These are phyloP conservation scores for Candida stauntonica DNA, from an alignment of 805 yeast genomes.

Conservation along the genomic window DNA sequence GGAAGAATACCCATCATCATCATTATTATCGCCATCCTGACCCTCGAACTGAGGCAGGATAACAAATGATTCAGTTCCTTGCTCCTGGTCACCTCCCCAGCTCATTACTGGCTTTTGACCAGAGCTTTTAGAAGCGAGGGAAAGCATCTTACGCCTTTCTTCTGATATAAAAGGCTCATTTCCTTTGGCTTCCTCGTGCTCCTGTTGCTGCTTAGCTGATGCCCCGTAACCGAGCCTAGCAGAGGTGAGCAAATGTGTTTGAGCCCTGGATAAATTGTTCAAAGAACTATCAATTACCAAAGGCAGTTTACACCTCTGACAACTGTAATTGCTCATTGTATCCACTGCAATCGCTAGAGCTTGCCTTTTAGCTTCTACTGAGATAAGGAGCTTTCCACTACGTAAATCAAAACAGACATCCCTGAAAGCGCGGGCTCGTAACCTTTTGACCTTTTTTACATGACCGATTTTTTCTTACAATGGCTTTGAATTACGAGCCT, in stretches of 20 bases:
- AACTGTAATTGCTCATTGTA: slow-evolving; percentile 26
- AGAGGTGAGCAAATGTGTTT: slow-evolving; percentile 46
- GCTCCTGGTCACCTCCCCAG: slow-evolving; percentile 10
- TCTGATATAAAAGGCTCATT: slow-evolving; percentile 26
- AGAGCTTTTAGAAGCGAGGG: too few relatives aligned
- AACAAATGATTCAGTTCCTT: slow-evolving; percentile 25
- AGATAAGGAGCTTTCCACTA: too few relatives aligned
- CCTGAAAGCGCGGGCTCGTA: too few relatives aligned
- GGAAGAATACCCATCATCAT: slow-evolving; percentile 19
- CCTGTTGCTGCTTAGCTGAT: slow-evolving; percentile 11
- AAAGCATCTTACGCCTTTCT: slow-evolving; percentile 16
- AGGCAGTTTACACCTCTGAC: slow-evolving; percentile 63
- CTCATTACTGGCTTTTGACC: too few relatives aligned
- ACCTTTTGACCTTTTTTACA: too few relatives aligned
- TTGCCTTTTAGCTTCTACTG: too few relatives aligned
- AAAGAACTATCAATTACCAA: slow-evolving; percentile 53
- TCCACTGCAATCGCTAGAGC: too few relatives aligned
- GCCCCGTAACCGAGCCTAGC: slow-evolving; percentile 28
- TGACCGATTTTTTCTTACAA: not conserved
- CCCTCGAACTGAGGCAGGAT: slow-evolving; percentile 26
- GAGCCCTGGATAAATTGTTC: slow-evolving; percentile 47
- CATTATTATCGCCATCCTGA: slow-evolving; percentile 24
- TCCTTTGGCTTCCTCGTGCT: slow-evolving; percentile 10
- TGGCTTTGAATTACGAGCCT: too few relatives aligned
- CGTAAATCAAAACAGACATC: too few relatives aligned